These are phyloP conservation scores for Chaetomiaceae sp. DNA, from an alignment of 2,329 filamentous ascomycete genomes.

Conservation along the genomic window DNA sequence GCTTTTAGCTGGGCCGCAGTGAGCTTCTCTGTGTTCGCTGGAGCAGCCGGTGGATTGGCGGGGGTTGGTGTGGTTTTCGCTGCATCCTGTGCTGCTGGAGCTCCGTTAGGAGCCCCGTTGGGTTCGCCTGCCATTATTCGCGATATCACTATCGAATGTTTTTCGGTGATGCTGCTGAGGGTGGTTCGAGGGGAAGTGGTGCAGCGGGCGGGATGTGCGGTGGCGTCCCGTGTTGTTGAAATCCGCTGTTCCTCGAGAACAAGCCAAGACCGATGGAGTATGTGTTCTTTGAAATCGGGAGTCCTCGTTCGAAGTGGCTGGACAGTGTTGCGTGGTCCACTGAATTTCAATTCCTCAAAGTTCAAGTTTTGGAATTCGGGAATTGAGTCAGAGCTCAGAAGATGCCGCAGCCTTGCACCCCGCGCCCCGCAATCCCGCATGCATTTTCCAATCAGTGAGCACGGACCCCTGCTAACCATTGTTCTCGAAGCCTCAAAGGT, in stretches of 20 bases:
- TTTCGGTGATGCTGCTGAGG: neutral
- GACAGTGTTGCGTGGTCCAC: neutral
- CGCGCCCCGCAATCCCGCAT: constrained; percentile 21
- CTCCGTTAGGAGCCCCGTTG: constrained; percentile 17
- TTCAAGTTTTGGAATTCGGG: neutral
- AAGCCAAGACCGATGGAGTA: neutral
- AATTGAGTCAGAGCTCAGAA: constrained; percentile 21
- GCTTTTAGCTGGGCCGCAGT: constrained; percentile 81
- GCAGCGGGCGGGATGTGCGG: neutral
- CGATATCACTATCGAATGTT: neutral
- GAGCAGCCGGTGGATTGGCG: constrained; percentile 25
- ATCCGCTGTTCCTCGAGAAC: neutral
- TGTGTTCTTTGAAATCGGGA: neutral
- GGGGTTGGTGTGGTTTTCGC: constrained; percentile 12
- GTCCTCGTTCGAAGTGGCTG: neutral
- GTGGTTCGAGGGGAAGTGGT: neutral
- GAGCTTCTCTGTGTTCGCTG: constrained; percentile 47
- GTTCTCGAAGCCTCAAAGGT: constrained; percentile 10
- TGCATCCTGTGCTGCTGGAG: constrained; percentile 14
- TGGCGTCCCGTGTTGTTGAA: neutral
- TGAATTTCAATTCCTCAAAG: neutral
- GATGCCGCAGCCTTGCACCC: constrained; percentile 16
- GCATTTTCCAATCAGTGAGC: constrained; percentile 14
- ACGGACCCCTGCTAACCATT: constrained; percentile 11
- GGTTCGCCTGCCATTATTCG: constrained; percentile 25